Conservation (phyloP, 106 monocot genomes). For the Agapanthus africanus region DNA sequence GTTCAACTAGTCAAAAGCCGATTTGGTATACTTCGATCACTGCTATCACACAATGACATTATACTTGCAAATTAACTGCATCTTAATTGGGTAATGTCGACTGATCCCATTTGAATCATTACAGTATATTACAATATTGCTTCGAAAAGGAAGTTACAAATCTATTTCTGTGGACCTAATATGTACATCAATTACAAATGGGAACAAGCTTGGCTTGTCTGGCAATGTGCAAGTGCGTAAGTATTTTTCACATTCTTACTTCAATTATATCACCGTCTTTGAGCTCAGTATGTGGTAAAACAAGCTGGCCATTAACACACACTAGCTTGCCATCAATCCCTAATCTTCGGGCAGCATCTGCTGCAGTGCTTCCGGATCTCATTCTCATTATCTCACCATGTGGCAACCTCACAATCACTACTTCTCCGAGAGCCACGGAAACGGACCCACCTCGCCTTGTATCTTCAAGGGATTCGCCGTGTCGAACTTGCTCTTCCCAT, state of each 20-base stretch:
- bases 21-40: too few relatives aligned
- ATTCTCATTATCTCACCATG: conserved; percentile 75
- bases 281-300: conserved; percentile 66
- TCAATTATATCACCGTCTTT: conserved; percentile 96
- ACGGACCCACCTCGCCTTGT: conserved; percentile 4
- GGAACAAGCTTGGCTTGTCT: too few relatives aligned
- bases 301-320: conserved; percentile 73
- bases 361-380: conserved; percentile 81
- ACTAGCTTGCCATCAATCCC: conserved; percentile 79
- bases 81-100: too few relatives aligned
- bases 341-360: conserved; percentile 69
- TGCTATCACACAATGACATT: too few relatives aligned
- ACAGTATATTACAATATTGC: too few relatives aligned
- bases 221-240: too few relatives aligned
- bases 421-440: conserved; percentile 38
- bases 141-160: too few relatives aligned
- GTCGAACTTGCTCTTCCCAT: conserved; percentile 80
- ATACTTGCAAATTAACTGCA: too few relatives aligned
- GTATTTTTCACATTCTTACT: conserved; percentile 45
- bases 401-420: conserved; percentile 82
- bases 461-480: conserved; percentile 20
- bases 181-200: too few relatives aligned
- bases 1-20: too few relatives aligned
- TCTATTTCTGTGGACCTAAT: too few relatives aligned
- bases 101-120: too few relatives aligned